Base-by-base conservation (phyloP, 2,329 filamentous ascomycete species). In the Xylariaceae sp. region DNA sequence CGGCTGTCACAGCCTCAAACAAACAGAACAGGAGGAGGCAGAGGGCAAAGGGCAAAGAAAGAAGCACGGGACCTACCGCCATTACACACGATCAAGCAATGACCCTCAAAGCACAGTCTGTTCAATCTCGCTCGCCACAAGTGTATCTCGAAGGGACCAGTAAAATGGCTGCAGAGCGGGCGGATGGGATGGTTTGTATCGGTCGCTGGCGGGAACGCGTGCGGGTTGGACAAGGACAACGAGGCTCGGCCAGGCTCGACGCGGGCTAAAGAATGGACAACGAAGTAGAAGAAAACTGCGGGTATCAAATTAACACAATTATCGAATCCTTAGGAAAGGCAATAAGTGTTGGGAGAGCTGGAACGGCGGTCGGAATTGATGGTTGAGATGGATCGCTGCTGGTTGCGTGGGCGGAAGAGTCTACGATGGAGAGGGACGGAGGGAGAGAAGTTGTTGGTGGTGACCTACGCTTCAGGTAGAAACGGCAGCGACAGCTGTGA, bases 251-350 rank as follows among this genome's bases (percentile, higher is more conserved):
- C 49, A 53, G 35, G 18, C 49, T 35, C 49, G 49, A 51, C 62
- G 15, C 23, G 47, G 55, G 60, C 51, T 56, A 52, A 58, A 51
- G 30, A 54, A 55, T 11, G 44, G 41, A 53, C 56, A 57, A 39
- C 54, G 45, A 54, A 55, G 60, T 48, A 59, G 60, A 58, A 61
- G 47, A 59, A 63, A 37, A 62, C 57, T 54, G 56, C 54, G 56
- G 60, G 55, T 61, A 63, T 59, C 59, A 62, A 59, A 65, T 66
- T 59, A 55, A 64, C 56, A 64, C 47, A 56, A 64, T 53, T 64
- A 61, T 59, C 45, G 53, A 60, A 59, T 57, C 61, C 62, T 57
- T 56, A 60, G 56, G 48, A 48, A 52, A 56, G 10, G 58, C 54
- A 48, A 50, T 59, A 30, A 30, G 49, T n/a, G 11, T 6, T 23